Conservation (phyloP, 176 grass and related monocot species). For the Calamus simplicifolius region DNA sequence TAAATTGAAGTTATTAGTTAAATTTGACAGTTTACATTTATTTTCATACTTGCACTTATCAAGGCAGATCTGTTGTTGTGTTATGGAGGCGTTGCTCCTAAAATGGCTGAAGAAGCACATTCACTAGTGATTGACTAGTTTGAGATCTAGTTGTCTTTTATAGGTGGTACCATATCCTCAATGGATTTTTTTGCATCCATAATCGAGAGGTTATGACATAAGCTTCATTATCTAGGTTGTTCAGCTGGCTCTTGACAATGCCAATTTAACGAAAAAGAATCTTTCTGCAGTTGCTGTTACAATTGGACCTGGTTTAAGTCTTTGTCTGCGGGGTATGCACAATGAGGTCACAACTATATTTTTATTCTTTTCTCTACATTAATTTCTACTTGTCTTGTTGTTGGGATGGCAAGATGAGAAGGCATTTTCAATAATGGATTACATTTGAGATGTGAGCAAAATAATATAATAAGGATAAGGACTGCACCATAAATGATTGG, state of each 20-base stretch:
- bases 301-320: slow-evolving; percentile 84
- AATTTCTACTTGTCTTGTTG: too few relatives aligned
- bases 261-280: slow-evolving; percentile 57
- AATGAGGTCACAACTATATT: too few relatives aligned
- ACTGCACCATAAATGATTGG: too few relatives aligned
- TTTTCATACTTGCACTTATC: slow-evolving; percentile 6
- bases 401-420: too few relatives aligned
- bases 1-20: neutral
- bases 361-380: too few relatives aligned
- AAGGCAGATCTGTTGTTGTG: slow-evolving; percentile 84
- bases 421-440: too few relatives aligned
- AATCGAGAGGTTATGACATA: neutral
- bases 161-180: too few relatives aligned
- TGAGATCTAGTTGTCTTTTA: slow-evolving; percentile 4
- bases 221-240: slow-evolving; percentile 56
- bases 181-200: too few relatives aligned
- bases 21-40: slow-evolving; percentile 5
- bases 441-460: too few relatives aligned
- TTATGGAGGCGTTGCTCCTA: slow-evolving; percentile 82
- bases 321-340: slow-evolving; percentile 76
- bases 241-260: slow-evolving; percentile 61
- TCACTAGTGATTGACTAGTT: slow-evolving; percentile 74
- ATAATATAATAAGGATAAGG: too few relatives aligned
- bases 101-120: slow-evolving; percentile 95
- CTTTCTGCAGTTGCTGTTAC: slow-evolving; percentile 88